phyloP scores from a whole-genome alignment of 176 grass and related monocot species.

The Thalia dealbata region DNA sequence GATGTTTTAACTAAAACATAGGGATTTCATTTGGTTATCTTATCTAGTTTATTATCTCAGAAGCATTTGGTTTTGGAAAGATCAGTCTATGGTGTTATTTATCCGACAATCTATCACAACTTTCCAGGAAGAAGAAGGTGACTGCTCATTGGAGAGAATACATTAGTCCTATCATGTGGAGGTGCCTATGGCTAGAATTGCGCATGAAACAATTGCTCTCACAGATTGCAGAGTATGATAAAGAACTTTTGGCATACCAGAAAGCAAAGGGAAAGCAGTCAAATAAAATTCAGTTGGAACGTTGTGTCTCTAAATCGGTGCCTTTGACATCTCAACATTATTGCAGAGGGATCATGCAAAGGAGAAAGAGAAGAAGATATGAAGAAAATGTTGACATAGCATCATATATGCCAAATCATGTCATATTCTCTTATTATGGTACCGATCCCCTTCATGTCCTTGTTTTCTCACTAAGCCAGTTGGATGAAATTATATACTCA shows the following conservation, averaged over 20 bases:
- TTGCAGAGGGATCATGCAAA: constrained; percentile 67
- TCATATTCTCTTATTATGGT: constrained; percentile 85
- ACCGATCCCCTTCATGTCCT: constrained; percentile 22
- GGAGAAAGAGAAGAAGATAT: constrained; percentile 60
- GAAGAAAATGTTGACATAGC: constrained; percentile 44
- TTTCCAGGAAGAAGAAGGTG: constrained; percentile 85
- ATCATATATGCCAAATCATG: constrained; percentile 59
- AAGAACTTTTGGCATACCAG: constrained; percentile 53
- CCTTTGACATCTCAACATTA: constrained; percentile 44
- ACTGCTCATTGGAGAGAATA: constrained; percentile 74
- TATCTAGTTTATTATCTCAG: not conserved
- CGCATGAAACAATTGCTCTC: constrained; percentile 67
- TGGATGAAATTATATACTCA: constrained; percentile 6
- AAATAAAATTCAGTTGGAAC: constrained; percentile 81
- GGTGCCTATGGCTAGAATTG: constrained; percentile 71
- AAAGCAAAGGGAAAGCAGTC: constrained; percentile 74
- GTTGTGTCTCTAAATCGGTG: constrained; percentile 60
- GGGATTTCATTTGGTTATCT: not conserved
- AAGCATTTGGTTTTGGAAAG: not conserved
- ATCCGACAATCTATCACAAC: not conserved
- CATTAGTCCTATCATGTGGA: constrained; percentile 74
- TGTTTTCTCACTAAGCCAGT: constrained; percentile 1
- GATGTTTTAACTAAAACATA: too few species aligned
- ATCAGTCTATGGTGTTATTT: not conserved
- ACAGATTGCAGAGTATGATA: constrained; percentile 76